These are phyloP conservation scores for Pythium scleroteichum DNA, from an alignment of 352 stramenopile genomes.

Conservation along the genomic window DNA sequence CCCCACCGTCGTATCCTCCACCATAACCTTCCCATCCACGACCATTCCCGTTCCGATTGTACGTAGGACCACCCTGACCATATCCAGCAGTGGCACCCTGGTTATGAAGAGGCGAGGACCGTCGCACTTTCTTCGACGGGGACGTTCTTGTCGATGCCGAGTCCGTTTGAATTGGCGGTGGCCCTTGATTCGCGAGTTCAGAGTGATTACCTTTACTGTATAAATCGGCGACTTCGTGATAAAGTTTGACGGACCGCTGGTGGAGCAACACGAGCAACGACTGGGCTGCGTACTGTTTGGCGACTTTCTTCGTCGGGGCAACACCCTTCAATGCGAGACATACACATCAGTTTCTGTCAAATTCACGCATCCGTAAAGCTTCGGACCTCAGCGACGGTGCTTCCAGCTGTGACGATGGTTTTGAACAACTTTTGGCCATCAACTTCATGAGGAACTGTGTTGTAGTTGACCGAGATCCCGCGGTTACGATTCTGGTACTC, in stretches of 20 bases:
- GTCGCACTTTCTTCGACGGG: slow-evolving; percentile 24
- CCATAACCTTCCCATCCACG: slow-evolving; percentile 18
- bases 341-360: neutral
- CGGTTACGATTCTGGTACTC: slow-evolving; percentile 85
- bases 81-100: neutral
- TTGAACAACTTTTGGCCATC: slow-evolving; percentile 77
- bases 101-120: slow-evolving; percentile 15
- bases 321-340: slow-evolving; percentile 38
- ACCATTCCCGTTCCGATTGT: neutral
- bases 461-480: slow-evolving; percentile 83
- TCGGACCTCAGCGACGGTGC: slow-evolving; percentile 62
- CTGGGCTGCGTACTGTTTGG: slow-evolving; percentile 80
- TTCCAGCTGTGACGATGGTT: slow-evolving; percentile 73
- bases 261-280: slow-evolving; percentile 68
- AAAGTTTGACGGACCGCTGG: slow-evolving; percentile 45
- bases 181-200: slow-evolving; percentile 28
- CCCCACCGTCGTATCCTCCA: slow-evolving; percentile 5
- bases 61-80: slow-evolving; percentile 2
- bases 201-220: slow-evolving; percentile 61
- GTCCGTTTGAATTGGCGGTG: slow-evolving; percentile 4
- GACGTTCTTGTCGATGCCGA: slow-evolving; percentile 2
- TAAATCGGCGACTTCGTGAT: slow-evolving; percentile 66
- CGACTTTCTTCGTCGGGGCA: slow-evolving; percentile 78
- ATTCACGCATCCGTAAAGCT: neutral
- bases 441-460: slow-evolving; percentile 53